These are phyloP conservation scores for Fusarium domesticum DNA, from an alignment of 2,329 filamentous ascomycete genomes.

Conservation along the genomic window DNA sequence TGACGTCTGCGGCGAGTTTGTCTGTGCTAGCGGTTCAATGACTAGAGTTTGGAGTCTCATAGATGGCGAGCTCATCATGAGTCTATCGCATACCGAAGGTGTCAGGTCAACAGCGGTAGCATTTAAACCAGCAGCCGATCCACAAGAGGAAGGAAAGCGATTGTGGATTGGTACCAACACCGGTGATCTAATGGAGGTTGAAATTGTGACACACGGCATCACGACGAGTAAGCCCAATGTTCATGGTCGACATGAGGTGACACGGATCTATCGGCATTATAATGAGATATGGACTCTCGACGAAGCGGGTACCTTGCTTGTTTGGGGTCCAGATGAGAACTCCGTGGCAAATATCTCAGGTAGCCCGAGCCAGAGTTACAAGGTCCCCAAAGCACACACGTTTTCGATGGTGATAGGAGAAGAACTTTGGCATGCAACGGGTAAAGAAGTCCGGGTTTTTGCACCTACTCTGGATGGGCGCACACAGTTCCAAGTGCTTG, in stretches of 20 bases:
- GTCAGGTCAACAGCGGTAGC: conserved; percentile 75
- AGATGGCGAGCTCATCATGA: conserved; percentile 79
- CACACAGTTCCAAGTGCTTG: conserved; percentile 70
- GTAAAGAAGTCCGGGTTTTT: conserved; percentile 85
- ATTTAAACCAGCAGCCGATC: conserved; percentile 78
- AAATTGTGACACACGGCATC: conserved; percentile 71
- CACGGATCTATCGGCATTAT: conserved; percentile 80
- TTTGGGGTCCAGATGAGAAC: conserved; percentile 76
- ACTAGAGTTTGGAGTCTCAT: conserved; percentile 85
- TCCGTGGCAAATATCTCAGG: conserved; percentile 72
- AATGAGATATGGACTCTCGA: conserved; percentile 94
- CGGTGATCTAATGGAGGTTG: conserved; percentile 86
- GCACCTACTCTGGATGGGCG: conserved; percentile 67
- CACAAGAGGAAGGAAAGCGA: conserved; percentile 75
- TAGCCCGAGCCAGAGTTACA: conserved; percentile 69
- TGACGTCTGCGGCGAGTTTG: conserved; percentile 81
- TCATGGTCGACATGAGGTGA: conserved; percentile 75
- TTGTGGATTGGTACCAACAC: conserved; percentile 88
- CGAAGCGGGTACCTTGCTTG: conserved; percentile 78
- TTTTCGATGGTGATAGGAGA: conserved; percentile 86
- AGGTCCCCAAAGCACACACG: conserved; percentile 75
- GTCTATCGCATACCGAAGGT: conserved; percentile 78
- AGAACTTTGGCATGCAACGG: conserved; percentile 81
- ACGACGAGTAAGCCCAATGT: conserved; percentile 65
- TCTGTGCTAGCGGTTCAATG: conserved; percentile 82